Evolutionary conservation across 2,329 filamentous ascomycete species (phyloP), one percentile per base, ranked within the genome.

Genomic region (Colletotrichum aenigma): DNA sequence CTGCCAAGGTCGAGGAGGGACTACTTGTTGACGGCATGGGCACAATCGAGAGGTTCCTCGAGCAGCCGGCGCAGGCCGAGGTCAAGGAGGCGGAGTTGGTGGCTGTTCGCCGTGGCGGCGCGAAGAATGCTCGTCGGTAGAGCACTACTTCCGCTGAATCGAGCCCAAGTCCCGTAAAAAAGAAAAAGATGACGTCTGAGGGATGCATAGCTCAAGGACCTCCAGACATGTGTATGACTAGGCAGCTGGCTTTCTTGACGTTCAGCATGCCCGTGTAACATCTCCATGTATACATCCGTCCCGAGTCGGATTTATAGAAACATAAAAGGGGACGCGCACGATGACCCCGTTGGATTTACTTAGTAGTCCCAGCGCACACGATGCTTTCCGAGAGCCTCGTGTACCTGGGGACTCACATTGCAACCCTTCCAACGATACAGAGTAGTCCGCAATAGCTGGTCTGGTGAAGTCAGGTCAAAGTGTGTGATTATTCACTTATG

Each of bases 1-100:
- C 89, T 76, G 76, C 86, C 80, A 90, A 86, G 81, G 84, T 85
- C 72, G 84, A 91, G 68, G 85, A 88, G 18, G 92, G 92, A 21
- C 82, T 83, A 74, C 78, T 94, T 64, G 84, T 96, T n/a, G 86
- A 93, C 79, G 92, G 92, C n/a, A 79, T 84, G 38, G 81, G 87
- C 80, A 83, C 82, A 71, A 89, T 93, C 69, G 83, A 89, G 60
- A 73, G 82, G 43, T 84, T 83, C 66, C 80, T 88, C 75, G 78
- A 77, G 76, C 77, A 18, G 61, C 75, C 3, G 36, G 24, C 10
- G 68, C 18, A 76, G 80, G 82, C 80, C 79, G 81, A 81, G 78
- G 43, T 82, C 68, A 82, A 80, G 79, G 78, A 79, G 64, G 82
- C 82, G 10, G 81, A 84, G 79, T 69, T 83, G 74, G 80, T 83